These are phyloP conservation scores for Tulasnella sp. DNA, from an alignment of 768 basidiomycete species.

Conservation along the genomic window DNA sequence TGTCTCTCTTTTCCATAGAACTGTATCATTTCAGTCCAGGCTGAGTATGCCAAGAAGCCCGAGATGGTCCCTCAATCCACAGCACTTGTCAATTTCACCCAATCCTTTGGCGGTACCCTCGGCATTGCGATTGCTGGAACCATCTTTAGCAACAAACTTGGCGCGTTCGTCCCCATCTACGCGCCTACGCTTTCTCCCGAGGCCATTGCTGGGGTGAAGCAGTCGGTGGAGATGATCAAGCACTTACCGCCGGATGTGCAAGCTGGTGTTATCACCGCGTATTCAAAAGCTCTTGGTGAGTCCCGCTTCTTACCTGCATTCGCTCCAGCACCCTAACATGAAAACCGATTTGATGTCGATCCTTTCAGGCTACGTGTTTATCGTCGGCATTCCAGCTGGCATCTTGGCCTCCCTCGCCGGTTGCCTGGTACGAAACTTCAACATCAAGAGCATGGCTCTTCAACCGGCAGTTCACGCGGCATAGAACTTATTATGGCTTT, in stretches of 20 bases:
- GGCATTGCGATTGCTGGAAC: conserved; percentile 35
- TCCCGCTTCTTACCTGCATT: background rate
- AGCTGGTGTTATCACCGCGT: conserved; percentile 36
- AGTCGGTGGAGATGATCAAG: conserved; percentile 42
- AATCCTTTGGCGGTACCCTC: conserved; percentile 37
- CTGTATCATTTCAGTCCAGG: conserved; percentile 48
- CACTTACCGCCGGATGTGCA: conserved; percentile 39
- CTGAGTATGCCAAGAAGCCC: conserved; percentile 43
- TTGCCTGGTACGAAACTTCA: conserved; percentile 43
- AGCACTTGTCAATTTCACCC: conserved; percentile 44
- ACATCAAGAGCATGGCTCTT: conserved; percentile 40
- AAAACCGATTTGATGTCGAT: background rate
- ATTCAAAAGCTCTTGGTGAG: conserved; percentile 36
- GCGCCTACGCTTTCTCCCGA: conserved; percentile 39
- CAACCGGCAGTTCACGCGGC: conserved; percentile 28
- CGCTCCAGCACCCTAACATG: background rate
- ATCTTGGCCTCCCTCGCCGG: conserved; percentile 14
- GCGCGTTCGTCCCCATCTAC: conserved; percentile 40
- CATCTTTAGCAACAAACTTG: conserved; percentile 42
- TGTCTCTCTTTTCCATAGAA: conserved; percentile 41
- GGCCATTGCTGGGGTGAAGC: conserved; percentile 38
- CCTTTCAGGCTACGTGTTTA: conserved; percentile 28
- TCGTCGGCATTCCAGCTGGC: conserved; percentile 33
- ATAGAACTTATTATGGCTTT: background rate
- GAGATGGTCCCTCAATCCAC: conserved; percentile 46